A percentile compares a stretch with the other conserved stretches of the same genome.
These are phyloP conservation scores for Cydonia oblonga DNA, from an alignment of 331 rosid genomes.

Conservation along the genomic window DNA sequence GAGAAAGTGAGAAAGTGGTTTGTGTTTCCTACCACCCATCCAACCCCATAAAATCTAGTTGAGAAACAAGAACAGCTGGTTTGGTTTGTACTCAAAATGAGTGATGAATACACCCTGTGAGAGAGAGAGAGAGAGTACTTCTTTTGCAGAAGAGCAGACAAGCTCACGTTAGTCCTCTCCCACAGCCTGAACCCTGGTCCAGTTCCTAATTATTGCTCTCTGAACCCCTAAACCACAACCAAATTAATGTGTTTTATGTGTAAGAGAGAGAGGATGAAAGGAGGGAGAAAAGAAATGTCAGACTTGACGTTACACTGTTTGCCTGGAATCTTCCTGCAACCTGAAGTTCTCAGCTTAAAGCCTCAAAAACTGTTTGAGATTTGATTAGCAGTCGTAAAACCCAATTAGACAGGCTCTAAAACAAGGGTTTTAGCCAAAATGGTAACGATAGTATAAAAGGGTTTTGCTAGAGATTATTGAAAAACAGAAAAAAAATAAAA, in stretches of 20 bases:
- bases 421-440: not conserved
- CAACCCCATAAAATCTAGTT: constrained; percentile 29
- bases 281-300: constrained; percentile 1
- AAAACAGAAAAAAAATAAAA: not conserved
- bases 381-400: not conserved
- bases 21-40: constrained; percentile 78
- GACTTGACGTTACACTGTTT: constrained; percentile 10
- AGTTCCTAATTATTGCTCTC: constrained; percentile 48
- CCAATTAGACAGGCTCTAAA: not conserved
- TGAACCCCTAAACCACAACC: constrained; percentile 32
- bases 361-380: not conserved
- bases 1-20: not conserved
- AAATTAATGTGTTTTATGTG: constrained; percentile 25
- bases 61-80: constrained; percentile 27
- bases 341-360: constrained; percentile 10
- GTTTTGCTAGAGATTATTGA: not conserved
- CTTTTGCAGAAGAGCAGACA: constrained; percentile 60
- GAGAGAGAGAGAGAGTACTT: not conserved
- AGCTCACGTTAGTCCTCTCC: constrained; percentile 63
- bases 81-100: constrained; percentile 32
- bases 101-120: constrained; percentile 15
- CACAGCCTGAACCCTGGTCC: constrained; percentile 54
- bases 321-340: constrained; percentile 41
- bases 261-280: not conserved
- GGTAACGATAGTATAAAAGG: not conserved